Evolutionary conservation across 257 asterid species (phyloP).

Genomic region (Marsdenia floribunda): DNA sequence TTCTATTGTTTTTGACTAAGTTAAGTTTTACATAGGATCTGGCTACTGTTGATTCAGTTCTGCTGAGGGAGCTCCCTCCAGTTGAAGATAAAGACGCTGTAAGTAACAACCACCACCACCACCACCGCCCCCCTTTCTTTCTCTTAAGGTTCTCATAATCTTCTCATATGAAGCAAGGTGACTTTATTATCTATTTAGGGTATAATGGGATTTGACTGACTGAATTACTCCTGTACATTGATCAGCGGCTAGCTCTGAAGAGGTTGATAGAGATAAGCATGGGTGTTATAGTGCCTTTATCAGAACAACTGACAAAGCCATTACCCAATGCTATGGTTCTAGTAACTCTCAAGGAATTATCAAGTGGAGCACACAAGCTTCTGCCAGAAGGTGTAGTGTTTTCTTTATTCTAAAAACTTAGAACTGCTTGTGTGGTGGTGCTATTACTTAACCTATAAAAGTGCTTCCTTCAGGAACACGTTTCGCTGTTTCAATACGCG

Average conservation of each 20-base stretch:
- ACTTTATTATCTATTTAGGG: neutral
- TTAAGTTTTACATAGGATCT: slow-evolving; percentile 53
- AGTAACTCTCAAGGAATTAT: slow-evolving; percentile 72
- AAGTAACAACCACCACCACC: slow-evolving; percentile 29
- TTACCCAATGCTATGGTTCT: slow-evolving; percentile 73
- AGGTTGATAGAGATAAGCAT: slow-evolving; percentile 84
- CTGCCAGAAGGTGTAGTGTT: slow-evolving; percentile 67
- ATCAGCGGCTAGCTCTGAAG: slow-evolving; percentile 85
- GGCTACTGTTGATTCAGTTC: slow-evolving; percentile 95
- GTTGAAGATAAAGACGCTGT: slow-evolving; percentile 81
- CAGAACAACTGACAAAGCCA: slow-evolving; percentile 91
- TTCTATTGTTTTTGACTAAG: slow-evolving; percentile 14
- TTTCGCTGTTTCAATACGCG: slow-evolving; percentile 68
- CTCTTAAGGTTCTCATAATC: neutral
- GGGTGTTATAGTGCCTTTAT: slow-evolving; percentile 92
- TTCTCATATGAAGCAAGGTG: neutral
- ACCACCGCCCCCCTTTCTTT: no score
- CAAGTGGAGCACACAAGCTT: slow-evolving; percentile 82
- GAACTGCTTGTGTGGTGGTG: neutral
- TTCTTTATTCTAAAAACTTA: slow-evolving; percentile 10
- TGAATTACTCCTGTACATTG: slow-evolving; percentile 21
- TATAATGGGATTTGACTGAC: slow-evolving; percentile 16
- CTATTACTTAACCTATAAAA: slow-evolving; percentile 15
- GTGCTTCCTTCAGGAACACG: slow-evolving; percentile 59
- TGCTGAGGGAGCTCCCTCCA: slow-evolving; percentile 87